Conservation (phyloP, 1,139 yeast genomes). For the Magnusiomyces magnusii region DNA sequence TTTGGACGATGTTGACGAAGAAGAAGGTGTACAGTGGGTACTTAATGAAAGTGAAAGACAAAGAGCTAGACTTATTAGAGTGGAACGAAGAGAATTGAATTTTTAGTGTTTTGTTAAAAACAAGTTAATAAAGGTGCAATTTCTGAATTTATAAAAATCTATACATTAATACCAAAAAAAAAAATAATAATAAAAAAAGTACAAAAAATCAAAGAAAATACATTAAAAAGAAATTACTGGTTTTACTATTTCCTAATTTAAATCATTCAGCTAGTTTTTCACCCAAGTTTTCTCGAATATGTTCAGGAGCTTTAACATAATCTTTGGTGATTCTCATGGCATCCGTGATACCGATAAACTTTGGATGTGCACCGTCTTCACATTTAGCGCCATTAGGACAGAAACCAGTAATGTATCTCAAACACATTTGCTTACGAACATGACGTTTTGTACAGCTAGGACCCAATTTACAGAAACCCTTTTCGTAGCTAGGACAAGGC, state of each 20-base stretch:
- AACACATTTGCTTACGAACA: conserved; percentile 69
- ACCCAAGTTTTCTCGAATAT: conserved; percentile 6
- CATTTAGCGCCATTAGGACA: conserved; percentile 59
- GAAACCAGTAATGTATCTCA: conserved; percentile 80
- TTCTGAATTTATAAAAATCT: not conserved
- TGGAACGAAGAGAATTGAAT: conserved; percentile 34
- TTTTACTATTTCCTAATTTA: not conserved
- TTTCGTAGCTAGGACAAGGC: conserved; percentile 72
- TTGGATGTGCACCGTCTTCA: conserved; percentile 37
- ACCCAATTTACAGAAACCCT: conserved; percentile 92
- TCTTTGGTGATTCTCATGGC: conserved; percentile 35
- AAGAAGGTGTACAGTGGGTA: conserved; percentile 65
- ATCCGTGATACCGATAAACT: conserved; percentile 35
- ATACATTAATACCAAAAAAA: not conserved
- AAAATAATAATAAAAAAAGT: not conserved
- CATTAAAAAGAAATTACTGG: too few species aligned
- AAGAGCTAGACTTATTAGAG: conserved; percentile 38
- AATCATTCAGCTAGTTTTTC: conserved; percentile 5
- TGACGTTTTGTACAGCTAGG: conserved; percentile 83
- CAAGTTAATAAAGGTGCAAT: not conserved
- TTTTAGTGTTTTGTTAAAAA: conserved; percentile 3
- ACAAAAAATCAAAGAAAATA: not conserved
- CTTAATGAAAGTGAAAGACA: conserved; percentile 68
- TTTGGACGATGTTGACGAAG: conserved; percentile 71
- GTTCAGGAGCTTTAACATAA: conserved; percentile 2